These are phyloP conservation scores for Phytopythium boreale DNA, from an alignment of 352 stramenopile genomes.

Conservation along the genomic window DNA sequence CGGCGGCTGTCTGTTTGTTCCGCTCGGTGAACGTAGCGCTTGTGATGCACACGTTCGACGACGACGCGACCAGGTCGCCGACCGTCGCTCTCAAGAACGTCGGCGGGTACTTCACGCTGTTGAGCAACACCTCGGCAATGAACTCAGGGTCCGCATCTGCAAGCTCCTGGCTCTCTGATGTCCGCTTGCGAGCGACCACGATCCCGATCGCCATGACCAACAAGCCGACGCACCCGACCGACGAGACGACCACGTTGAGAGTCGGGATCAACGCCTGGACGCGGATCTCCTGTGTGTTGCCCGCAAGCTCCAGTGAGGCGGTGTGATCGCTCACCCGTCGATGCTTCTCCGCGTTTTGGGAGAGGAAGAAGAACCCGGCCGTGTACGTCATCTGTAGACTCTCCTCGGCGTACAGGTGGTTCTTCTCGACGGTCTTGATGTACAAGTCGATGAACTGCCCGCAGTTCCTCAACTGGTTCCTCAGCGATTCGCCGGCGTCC, in stretches of 20 bases:
- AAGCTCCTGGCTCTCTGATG: too few relatives aligned
- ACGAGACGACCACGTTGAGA: constrained; percentile 1
- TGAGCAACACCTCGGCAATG: constrained; percentile 7
- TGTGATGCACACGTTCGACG: too few relatives aligned
- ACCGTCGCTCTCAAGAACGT: constrained; percentile 1
- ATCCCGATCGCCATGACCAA: not conserved
- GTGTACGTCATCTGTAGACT: constrained; percentile 35
- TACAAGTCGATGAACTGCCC: constrained; percentile 12
- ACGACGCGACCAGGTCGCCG: not conserved
- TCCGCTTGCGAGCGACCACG: too few relatives aligned
- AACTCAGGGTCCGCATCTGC: too few relatives aligned
- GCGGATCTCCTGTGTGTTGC: constrained; percentile 2
- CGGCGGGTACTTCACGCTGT: constrained; percentile 6
- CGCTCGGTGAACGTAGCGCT: not conserved
- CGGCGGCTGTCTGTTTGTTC: not conserved
- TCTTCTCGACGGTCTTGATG: constrained; percentile 20
- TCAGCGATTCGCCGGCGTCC: too few relatives aligned
- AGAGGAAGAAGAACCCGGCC: constrained; percentile 29
- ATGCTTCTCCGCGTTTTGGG: constrained; percentile 22
- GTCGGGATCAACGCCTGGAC: constrained; percentile 8
- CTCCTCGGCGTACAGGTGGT: constrained; percentile 39
- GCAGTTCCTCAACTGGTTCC: too few relatives aligned
- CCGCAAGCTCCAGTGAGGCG: not conserved
- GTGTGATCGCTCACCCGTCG: not conserved
- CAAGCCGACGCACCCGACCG: not conserved